Percentiles rank a stretch among this genome's conserved stretches.
phyloP scores from a whole-genome alignment of 2,329 filamentous ascomycete genomes.

The Hortaea werneckii region DNA sequence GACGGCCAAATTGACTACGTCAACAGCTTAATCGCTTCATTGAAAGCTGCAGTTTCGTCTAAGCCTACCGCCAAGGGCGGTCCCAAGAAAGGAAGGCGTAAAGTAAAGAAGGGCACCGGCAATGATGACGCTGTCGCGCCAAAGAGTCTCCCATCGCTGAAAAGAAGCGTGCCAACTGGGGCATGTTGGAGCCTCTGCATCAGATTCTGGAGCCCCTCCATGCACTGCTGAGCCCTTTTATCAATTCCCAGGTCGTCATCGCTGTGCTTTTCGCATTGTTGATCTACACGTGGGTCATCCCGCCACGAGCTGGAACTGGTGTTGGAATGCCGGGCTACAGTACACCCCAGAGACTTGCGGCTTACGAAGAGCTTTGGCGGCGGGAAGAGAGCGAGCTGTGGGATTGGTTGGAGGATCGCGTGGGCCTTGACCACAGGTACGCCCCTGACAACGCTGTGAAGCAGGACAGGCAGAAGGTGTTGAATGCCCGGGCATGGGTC shows the following conservation, averaged over 20 bases:
- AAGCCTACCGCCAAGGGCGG: conserved; percentile 45
- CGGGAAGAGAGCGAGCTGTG: conserved; percentile 80
- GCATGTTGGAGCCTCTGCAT: conserved; percentile 68
- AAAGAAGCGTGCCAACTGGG: conserved; percentile 51
- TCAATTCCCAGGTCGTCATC: conserved; percentile 69
- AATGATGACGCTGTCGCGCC: conserved; percentile 34
- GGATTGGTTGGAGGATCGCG: conserved; percentile 85
- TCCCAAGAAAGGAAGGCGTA: conserved; percentile 36
- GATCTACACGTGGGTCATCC: conserved; percentile 55
- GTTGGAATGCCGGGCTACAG: conserved; percentile 31
- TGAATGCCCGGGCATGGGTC: conserved; percentile 16
- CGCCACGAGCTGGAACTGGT: conserved; percentile 22
- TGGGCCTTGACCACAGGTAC: conserved; percentile 53
- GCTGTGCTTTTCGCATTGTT: conserved; percentile 63
- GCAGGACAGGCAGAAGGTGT: conserved; percentile 16
- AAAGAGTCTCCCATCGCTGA: conserved; percentile 21
- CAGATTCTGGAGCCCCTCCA: conserved; percentile 58
- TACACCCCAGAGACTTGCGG: conserved; percentile 58
- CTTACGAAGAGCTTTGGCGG: conserved; percentile 89
- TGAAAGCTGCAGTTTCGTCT: conserved; percentile 63
- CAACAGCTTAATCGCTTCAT: conserved; percentile 63
- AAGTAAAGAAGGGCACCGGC: conserved; percentile 45
- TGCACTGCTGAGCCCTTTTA: conserved; percentile 58
- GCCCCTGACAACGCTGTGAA: conserved; percentile 9
- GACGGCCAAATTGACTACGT: conserved; percentile 80